Evolutionary conservation across 495 filamentous ascomycete genomes (phyloP), one percentile per base, ranked within the genome.

Genomic region (Hypoxylon crocopeplum): DNA sequence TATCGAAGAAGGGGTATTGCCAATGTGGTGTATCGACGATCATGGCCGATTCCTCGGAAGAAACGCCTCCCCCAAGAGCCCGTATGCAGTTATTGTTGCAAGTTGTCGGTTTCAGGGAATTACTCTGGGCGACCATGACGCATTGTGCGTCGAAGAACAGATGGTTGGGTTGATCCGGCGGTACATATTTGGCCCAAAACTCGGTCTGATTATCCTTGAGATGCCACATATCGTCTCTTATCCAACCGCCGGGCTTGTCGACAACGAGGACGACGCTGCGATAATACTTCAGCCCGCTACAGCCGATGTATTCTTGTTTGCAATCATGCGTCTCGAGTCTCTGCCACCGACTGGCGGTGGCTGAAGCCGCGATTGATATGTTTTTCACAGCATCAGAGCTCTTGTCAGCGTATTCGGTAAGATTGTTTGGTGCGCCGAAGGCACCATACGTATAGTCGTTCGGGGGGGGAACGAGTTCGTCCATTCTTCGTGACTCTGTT

Each of bases 151-250:
- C 39, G 29, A 44, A 67, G 22, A 67, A 64, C 32, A 67, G 19
- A 33, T 67, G 53, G 19, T 64, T 67, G 8, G 53, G 49, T 10
- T 54, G 24, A 16, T 64, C 40, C 2, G 54, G 25, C 5, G 64
- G 64, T 2, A 67, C 48, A 12, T 67, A 67, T 7, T 16, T 45
- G 29, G 46, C 8, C 64, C 64, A 67, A 8, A 52, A 27, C 3
- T 48, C 24, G 8, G 53, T 56, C 42, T 64, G 42, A 30, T 64
- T 67, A 10, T 54, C 48, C 32, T 1, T 8, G 11, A 67, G 64
- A 29, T 64, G 45, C 64, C 59, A 67, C 17, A 57, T 67, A 7
- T 67, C 64, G 24, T 57, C 33, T 36, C 64, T 55, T 33, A 60
- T 29, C 64, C 64, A 67, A 32, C 64, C 64, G n/a, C 27, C 49